These are phyloP conservation scores for Lactarius tabidus DNA, from an alignment of 768 basidiomycete genomes.

Conservation along the genomic window DNA sequence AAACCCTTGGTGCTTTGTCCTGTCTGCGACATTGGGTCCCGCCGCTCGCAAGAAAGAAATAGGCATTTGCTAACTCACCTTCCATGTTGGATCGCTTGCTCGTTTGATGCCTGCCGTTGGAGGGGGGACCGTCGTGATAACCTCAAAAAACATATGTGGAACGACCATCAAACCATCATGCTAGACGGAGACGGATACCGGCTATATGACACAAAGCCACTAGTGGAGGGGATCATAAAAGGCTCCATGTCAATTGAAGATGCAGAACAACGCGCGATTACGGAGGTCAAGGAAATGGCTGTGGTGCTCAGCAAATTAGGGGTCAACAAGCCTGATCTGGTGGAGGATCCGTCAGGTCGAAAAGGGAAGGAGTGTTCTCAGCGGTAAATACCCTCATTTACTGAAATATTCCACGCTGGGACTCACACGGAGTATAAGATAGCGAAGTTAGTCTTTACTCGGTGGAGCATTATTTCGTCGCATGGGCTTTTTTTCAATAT, in stretches of 20 bases:
- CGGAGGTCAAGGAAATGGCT: neutral
- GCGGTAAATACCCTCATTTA: neutral
- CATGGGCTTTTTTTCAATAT: neutral
- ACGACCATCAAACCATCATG: neutral
- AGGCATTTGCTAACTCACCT: neutral
- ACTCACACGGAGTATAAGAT: neutral
- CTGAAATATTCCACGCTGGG: neutral
- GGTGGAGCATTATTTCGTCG: neutral
- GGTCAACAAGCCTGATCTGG: neutral
- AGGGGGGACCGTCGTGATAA: conserved; percentile 8
- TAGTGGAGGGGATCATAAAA: neutral
- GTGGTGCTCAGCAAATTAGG: neutral
- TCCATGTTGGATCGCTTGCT: conserved; percentile 8
- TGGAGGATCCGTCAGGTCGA: neutral
- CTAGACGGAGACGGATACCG: neutral
- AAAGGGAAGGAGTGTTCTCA: neutral
- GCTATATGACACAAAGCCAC: conserved; percentile 4
- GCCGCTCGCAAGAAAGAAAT: neutral
- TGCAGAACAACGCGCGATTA: neutral
- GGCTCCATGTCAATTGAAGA: neutral
- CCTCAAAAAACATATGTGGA: neutral
- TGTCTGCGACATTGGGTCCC: neutral
- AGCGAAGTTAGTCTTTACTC: neutral
- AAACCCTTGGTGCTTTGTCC: neutral
- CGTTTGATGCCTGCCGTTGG: neutral